These are phyloP conservation scores for Ophiostoma sp. DNA, from an alignment of 2,329 filamentous ascomycete genomes.

Conservation along the genomic window DNA sequence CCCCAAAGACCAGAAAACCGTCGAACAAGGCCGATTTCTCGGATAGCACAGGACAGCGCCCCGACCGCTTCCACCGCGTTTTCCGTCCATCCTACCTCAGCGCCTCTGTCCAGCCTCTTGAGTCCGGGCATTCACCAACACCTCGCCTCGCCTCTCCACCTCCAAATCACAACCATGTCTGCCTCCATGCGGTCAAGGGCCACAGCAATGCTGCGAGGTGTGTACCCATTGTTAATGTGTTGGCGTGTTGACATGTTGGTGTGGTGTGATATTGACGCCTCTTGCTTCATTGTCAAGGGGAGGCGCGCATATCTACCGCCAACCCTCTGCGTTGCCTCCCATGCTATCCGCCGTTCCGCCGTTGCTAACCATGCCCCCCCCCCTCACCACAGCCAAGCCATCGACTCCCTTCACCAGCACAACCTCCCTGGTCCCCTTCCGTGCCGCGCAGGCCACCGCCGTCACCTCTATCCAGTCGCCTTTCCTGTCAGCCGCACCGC, in stretches of 20 bases:
- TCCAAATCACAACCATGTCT: conserved; percentile 38
- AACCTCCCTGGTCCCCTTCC: conserved; percentile 57
- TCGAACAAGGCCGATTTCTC: background rate
- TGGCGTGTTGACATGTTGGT: background rate
- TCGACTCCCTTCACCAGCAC: conserved; percentile 29
- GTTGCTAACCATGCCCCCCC: background rate
- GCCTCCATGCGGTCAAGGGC: conserved; percentile 46
- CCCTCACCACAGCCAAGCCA: conserved; percentile 55
- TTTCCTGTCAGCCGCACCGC: conserved; percentile 52
- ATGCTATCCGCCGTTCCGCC: background rate
- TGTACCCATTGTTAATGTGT: conserved; percentile 26
- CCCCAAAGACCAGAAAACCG: background rate
- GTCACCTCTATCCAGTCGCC: conserved; percentile 48
- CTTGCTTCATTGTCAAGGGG: background rate
- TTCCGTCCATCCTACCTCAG: background rate
- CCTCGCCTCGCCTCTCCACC: conserved; percentile 14
- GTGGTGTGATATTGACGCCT: background rate
- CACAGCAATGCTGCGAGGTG: conserved; percentile 50
- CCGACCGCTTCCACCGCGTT: conserved; percentile 3
- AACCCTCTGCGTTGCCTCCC: background rate
- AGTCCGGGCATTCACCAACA: background rate
- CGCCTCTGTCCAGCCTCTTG: conserved; percentile 6
- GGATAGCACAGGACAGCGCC: conserved; percentile 5
- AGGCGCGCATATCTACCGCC: background rate
- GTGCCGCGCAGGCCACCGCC: conserved; percentile 40